A percentile compares a stretch with the other conserved stretches of the same genome.
Evolutionary conservation across 148 eudicot genomes (phyloP).

Genomic region (Nyssa sinensis): DNA sequence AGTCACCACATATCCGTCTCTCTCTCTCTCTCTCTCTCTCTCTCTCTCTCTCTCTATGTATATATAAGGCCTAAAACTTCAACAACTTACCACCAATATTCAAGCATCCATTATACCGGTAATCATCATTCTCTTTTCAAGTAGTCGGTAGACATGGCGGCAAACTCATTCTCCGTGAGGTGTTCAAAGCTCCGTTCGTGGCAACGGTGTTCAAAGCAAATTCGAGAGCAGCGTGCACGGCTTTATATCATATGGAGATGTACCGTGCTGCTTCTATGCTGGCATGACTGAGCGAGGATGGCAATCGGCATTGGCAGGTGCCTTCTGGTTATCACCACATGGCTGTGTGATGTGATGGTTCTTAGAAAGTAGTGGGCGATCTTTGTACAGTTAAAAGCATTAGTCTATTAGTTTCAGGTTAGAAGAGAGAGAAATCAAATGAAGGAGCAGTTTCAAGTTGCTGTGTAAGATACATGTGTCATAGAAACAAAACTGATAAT

Average conservation of each 20-base stretch:
- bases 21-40: not conserved
- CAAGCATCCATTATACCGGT: no score
- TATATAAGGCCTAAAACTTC: slow-evolving; percentile 3
- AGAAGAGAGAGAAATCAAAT: not conserved
- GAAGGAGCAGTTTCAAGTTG: not conserved
- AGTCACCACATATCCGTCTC: not conserved
- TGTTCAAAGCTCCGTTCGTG: not conserved
- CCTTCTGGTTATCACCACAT: no score
- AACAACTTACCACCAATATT: no score
- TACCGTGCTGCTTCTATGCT: not conserved
- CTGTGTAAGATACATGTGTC: not conserved
- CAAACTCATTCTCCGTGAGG: not conserved
- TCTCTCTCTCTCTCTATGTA: not conserved
- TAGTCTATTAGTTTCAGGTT: no score
- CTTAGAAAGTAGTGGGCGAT: not conserved
- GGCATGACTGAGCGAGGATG: not conserved
- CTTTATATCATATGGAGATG: not conserved
- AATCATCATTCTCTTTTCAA: no score
- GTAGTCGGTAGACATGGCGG: not conserved
- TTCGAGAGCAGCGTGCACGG: not conserved
- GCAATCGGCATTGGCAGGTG: not conserved
- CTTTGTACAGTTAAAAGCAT: not conserved
- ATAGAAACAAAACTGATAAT: not conserved
- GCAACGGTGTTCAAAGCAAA: not conserved
- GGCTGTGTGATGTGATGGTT: not conserved